phyloP scores from a whole-genome alignment of 768 basidiomycete species.

The Naganishia antarctica region DNA sequence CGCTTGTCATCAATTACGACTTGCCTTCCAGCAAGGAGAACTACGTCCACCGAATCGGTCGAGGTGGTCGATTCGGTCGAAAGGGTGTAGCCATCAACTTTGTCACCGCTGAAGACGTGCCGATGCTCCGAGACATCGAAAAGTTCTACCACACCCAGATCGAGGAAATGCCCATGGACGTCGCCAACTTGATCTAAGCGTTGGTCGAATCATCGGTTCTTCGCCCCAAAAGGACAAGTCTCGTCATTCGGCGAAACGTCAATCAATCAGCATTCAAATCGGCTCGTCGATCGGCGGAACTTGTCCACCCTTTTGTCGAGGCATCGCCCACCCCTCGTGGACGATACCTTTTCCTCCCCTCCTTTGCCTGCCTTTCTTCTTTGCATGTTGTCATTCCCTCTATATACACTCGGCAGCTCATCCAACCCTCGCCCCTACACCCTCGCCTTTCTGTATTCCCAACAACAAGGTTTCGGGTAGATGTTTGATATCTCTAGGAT shows the following conservation, averaged over 20 bases:
- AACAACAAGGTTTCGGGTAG: conserved; percentile 5
- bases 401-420: conserved; percentile 18
- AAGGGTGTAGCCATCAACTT: conserved; percentile 99
- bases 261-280: conserved; percentile 4
- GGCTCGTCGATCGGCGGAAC: neutral
- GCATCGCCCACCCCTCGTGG: neutral
- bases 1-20: conserved; percentile 94
- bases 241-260: neutral
- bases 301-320: neutral
- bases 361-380: neutral
- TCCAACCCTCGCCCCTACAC: neutral
- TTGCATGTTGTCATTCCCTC: conserved; percentile 19
- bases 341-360: neutral
- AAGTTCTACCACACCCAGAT: conserved; percentile 76
- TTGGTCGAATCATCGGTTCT: neutral
- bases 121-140: conserved; percentile 95
- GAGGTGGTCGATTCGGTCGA: conserved; percentile 95
- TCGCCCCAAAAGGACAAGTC: conserved; percentile 12
- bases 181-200: conserved; percentile 84
- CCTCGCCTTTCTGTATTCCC: neutral
- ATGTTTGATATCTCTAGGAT: conserved; percentile 21
- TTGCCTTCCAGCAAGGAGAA: conserved; percentile 72
- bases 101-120: conserved; percentile 84
- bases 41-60: conserved; percentile 99
- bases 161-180: conserved; percentile 91